Conservation (phyloP, 352 stramenopile species). For the Thraustochytrium striatum region DNA sequence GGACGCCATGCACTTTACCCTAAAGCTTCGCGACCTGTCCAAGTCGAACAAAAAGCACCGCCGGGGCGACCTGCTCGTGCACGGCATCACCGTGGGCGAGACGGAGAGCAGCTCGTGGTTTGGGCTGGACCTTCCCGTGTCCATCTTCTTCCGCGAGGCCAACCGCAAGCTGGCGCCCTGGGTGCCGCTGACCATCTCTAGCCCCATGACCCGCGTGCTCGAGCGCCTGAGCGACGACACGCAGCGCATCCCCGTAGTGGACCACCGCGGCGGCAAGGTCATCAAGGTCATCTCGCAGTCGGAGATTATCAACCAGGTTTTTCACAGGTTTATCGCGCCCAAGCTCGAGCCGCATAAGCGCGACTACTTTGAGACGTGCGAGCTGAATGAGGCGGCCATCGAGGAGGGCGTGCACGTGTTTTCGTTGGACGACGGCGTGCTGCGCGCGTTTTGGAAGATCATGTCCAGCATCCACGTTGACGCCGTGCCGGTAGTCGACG, state of each 20-base stretch:
- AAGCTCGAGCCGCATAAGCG: not conserved
- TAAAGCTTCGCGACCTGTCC: not conserved
- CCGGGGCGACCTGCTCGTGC: not conserved
- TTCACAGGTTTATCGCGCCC: not conserved
- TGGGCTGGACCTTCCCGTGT: conserved; percentile 29
- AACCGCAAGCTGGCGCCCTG: conserved; percentile 23
- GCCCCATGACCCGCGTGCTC: conserved; percentile 11
- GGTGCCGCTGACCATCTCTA: conserved; percentile 12
- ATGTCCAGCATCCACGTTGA: conserved; percentile 29
- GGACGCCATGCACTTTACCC: conserved; percentile 34
- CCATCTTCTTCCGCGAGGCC: conserved; percentile 36
- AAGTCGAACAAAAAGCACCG: not conserved
- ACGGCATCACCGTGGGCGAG: not conserved
- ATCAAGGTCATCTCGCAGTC: conserved; percentile 43
- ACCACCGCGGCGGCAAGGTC: not conserved
- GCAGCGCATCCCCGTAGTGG: conserved; percentile 21
- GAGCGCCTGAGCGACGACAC: conserved; percentile 1
- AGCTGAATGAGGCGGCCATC: conserved; percentile 38
- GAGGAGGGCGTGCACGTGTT: not conserved
- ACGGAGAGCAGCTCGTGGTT: conserved; percentile 21
- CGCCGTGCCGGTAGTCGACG: conserved; percentile 13
- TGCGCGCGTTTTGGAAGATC: not conserved
- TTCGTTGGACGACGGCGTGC: not conserved
- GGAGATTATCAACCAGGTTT: conserved; percentile 45
- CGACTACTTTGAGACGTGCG: conserved; percentile 35